Conservation (phyloP, 1,284 basidiomycete genomes). For the Naganishia albida region DNA sequence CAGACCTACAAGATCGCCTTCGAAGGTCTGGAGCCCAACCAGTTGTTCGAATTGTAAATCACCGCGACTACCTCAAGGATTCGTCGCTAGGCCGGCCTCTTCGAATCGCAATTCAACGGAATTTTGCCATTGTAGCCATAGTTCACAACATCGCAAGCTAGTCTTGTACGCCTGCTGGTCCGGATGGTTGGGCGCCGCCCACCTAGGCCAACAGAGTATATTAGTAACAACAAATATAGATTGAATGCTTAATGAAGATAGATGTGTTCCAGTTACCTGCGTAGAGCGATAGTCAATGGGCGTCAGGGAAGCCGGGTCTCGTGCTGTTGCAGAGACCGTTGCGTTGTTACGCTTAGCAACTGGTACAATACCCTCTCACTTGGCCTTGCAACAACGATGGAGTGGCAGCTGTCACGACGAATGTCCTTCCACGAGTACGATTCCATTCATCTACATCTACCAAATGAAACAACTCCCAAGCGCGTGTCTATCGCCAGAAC, state of each 20-base stretch:
- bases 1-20: conserved; percentile 58
- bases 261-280: conserved; percentile 2
- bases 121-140: conserved; percentile 21
- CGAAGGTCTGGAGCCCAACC: conserved; percentile 44
- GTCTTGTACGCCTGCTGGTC: neutral
- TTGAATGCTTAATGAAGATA: conserved; percentile 20
- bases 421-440: too few species aligned
- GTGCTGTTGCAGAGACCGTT: too few species aligned
- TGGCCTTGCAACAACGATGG: too few species aligned
- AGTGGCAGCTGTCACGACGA: too few species aligned
- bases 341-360: too few species aligned
- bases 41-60: conserved; percentile 26
- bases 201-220: neutral
- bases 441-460: too few species aligned
- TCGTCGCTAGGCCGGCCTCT: neutral
- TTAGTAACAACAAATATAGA: conserved; percentile 12
- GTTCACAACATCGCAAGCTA: conserved; percentile 12
- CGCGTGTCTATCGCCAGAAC: neutral
- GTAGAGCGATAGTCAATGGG: too few species aligned
- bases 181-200: neutral
- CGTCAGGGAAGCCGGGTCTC: too few species aligned
- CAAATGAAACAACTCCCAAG: too few species aligned
- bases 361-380: too few species aligned
- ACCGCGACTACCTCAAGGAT: neutral
- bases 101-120: neutral